Percentiles rank a stretch among this genome's conserved stretches.
Conservation (phyloP, 208 protist species). For the Acanthamoeba lenticulata region DNA sequence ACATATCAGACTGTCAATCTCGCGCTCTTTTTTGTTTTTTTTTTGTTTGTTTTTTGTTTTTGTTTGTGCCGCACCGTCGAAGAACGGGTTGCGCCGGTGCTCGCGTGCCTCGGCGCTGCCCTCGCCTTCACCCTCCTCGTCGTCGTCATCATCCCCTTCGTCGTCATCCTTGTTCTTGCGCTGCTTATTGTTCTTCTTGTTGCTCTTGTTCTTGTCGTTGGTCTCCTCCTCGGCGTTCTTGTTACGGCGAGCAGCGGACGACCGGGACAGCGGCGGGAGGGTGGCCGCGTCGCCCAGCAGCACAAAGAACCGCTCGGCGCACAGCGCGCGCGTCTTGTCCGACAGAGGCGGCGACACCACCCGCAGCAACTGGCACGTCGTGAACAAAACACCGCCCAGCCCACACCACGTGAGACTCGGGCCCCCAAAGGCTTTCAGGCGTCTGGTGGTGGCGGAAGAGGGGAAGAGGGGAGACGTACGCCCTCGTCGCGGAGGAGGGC, state of each 20-base stretch:
- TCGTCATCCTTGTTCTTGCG: not conserved
- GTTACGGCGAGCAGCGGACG: too few species aligned
- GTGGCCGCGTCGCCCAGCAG: slow-evolving; percentile 43
- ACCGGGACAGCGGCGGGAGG: not conserved
- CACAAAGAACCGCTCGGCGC: slow-evolving; percentile 12
- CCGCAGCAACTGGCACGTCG: not conserved
- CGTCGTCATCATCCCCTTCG: not conserved
- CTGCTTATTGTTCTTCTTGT: not conserved
- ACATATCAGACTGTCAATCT: too few species aligned
- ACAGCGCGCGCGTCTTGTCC: slow-evolving; percentile 6
- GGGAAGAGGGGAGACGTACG: not conserved
- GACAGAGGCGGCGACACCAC: slow-evolving; percentile 47
- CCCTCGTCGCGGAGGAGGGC: not conserved
- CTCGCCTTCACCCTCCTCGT: not conserved
- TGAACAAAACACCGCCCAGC: not conserved
- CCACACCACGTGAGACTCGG: too few species aligned
- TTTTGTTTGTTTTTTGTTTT: not conserved
- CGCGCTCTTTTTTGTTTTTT: too few species aligned
- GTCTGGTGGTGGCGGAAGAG: too few species aligned
- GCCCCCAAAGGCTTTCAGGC: too few species aligned
- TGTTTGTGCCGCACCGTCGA: slow-evolving; percentile 17
- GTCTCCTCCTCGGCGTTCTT: not conserved
- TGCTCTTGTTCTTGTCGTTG: not conserved
- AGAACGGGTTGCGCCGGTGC: slow-evolving; percentile 36
- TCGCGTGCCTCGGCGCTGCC: not conserved